phyloP scores from a whole-genome alignment of 208 protist genomes.

The Balamuthia mandrillaris region DNA sequence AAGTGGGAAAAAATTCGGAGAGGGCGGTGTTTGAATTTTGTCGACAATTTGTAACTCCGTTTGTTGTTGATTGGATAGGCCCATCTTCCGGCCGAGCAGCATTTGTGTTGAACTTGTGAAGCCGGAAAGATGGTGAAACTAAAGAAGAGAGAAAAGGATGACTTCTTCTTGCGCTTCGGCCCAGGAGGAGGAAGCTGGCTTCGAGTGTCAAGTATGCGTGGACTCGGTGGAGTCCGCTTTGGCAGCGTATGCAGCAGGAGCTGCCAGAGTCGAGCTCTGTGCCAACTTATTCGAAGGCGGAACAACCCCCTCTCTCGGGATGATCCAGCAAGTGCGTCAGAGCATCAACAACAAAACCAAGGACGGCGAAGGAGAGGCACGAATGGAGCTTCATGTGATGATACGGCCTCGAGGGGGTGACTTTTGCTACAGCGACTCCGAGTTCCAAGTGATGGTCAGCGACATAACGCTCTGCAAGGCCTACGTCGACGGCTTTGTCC shows the following conservation, averaged over 20 bases:
- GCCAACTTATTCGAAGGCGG: constrained; percentile 55
- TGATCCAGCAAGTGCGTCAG: constrained; percentile 43
- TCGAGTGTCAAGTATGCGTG: constrained; percentile 55
- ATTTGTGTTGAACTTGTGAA: no score
- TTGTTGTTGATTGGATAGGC: no score
- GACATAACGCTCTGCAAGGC: constrained; percentile 50
- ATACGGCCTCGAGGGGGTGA: constrained; percentile 61
- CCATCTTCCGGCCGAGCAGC: no score
- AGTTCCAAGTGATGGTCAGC: constrained; percentile 60
- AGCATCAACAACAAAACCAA: not conserved
- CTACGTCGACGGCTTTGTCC: constrained; percentile 53
- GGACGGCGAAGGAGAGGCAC: not conserved
- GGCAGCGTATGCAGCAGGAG: constrained; percentile 49
- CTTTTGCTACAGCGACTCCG: constrained; percentile 51
- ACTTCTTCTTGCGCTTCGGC: no score
- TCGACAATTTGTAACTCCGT: no score
- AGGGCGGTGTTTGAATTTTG: no score
- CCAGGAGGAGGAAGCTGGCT: no score
- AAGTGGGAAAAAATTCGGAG: no score
- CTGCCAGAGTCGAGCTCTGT: constrained; percentile 58
- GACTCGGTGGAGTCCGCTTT: constrained; percentile 48
- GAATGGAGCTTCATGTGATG: constrained; percentile 32
- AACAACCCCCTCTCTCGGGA: constrained; percentile 50
- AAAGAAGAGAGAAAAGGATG: no score
- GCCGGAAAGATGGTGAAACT: no score